phyloP scores from a whole-genome alignment of 495 filamentous ascomycete genomes.

The Talaromyces nanjingensis region DNA sequence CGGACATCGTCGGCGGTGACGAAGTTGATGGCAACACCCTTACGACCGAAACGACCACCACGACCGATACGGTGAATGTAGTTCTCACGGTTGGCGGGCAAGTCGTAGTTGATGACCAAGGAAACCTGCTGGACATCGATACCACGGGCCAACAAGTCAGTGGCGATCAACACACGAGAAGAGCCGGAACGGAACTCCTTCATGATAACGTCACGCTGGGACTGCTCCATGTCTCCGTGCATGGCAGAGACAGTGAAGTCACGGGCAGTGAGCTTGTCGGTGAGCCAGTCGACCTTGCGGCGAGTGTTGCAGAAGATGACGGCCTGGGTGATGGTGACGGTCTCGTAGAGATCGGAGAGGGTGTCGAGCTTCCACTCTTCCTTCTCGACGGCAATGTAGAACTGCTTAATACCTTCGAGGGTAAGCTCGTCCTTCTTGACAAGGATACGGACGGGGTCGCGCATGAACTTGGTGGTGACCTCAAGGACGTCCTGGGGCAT shows the following conservation, averaged over 20 bases:
- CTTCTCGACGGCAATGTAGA: conserved; percentile 99
- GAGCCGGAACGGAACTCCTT: conserved; percentile 98
- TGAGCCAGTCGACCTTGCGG: conserved; percentile 99
- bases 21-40: conserved; percentile 99
- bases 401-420: conserved; percentile 98
- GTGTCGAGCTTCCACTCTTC: conserved; percentile 99
- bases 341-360: conserved; percentile 97
- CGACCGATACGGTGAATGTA: conserved; percentile 99
- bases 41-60: conserved; percentile 97
- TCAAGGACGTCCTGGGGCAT: conserved; percentile 98
- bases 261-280: conserved; percentile 94
- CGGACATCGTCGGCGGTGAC: conserved; percentile 98
- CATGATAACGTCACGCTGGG: conserved; percentile 97
- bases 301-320: conserved; percentile 99
- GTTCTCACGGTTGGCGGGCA: conserved; percentile 98
- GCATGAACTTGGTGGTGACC: conserved; percentile 99
- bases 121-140: conserved; percentile 99
- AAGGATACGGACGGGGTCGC: conserved; percentile 95
- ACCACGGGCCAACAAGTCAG: conserved; percentile 94
- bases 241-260: conserved; percentile 99
- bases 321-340: conserved; percentile 97
- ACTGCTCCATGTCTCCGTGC: conserved; percentile 99
- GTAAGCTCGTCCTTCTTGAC: conserved; percentile 99
- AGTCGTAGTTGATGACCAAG: conserved; percentile 99
- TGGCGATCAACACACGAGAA: conserved; percentile 96